Percentiles rank a stretch among this genome's conserved stretches.
phyloP scores from a whole-genome alignment of 495 filamentous ascomycete genomes.

The Daldinia vernicosa region DNA sequence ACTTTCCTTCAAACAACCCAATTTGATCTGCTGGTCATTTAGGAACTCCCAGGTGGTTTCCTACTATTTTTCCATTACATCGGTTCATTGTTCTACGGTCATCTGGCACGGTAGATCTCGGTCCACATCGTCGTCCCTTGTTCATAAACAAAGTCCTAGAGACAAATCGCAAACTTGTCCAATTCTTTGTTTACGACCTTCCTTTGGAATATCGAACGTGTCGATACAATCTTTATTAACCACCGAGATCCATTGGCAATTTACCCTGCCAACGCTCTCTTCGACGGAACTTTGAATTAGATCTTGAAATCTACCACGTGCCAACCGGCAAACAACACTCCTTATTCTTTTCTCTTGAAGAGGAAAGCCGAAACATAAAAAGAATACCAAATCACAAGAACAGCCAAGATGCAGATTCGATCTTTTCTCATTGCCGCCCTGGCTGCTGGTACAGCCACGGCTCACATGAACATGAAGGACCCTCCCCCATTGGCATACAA shows the following conservation, averaged over 20 bases:
- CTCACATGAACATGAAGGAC: conserved; percentile 68
- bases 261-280: conserved; percentile 4
- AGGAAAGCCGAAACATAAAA: conserved; percentile 19
- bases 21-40: conserved; percentile 37
- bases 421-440: conserved; percentile 43
- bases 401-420: conserved; percentile 50
- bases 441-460: conserved; percentile 51
- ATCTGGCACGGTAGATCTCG: conserved; percentile 30
- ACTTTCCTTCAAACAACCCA: conserved; percentile 18
- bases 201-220: conserved; percentile 5
- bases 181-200: conserved; percentile 27
- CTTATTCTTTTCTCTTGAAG: conserved; percentile 18
- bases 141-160: conserved; percentile 26
- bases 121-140: conserved; percentile 17
- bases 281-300: conserved; percentile 7
- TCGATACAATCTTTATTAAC: conserved; percentile 22
- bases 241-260: conserved; percentile 15
- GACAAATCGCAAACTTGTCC: background rate
- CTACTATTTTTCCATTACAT: conserved; percentile 23
- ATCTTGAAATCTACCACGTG: conserved; percentile 29
- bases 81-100: conserved; percentile 40
- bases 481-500: conserved; percentile 65
- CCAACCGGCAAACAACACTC: conserved; percentile 33
- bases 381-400: conserved; percentile 14
- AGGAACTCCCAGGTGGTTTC: conserved; percentile 41